phyloP scores from a whole-genome alignment of 2,329 filamentous ascomycete genomes.

The Herpotrichia juniperi region DNA sequence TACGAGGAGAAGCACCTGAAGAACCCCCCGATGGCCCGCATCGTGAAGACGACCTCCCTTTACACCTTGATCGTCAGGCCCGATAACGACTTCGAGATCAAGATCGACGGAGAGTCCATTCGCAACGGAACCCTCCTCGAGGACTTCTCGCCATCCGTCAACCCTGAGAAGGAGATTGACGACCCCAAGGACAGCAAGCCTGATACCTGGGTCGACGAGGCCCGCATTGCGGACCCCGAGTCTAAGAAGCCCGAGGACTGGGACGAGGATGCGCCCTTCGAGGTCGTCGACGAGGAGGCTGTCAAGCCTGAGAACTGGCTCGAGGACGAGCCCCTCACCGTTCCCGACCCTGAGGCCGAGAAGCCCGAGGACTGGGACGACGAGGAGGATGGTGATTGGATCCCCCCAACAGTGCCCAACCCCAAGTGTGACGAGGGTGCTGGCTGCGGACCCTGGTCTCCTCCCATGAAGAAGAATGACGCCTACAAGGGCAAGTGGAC shows the following conservation, averaged over 20 bases:
- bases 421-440: slow-evolving; percentile 93
- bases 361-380: slow-evolving; percentile 99
- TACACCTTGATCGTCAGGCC: slow-evolving; percentile 97
- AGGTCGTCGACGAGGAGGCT: slow-evolving; percentile 93
- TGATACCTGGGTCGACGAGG: slow-evolving; percentile 92
- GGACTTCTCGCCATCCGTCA: slow-evolving; percentile 92
- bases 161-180: slow-evolving; percentile 93
- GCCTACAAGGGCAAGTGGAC: slow-evolving; percentile 99
- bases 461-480: slow-evolving; percentile 92
- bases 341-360: slow-evolving; percentile 91
- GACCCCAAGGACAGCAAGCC: slow-evolving; percentile 94
- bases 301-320: slow-evolving; percentile 95
- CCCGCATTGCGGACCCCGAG: slow-evolving; percentile 88
- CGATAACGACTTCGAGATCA: slow-evolving; percentile 93
- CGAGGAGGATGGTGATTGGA: slow-evolving; percentile 98
- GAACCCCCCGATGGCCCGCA: slow-evolving; percentile 81
- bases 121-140: slow-evolving; percentile 92
- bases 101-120: slow-evolving; percentile 86
- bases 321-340: slow-evolving; percentile 79
- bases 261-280: slow-evolving; percentile 97
- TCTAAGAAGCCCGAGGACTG: slow-evolving; percentile 97
- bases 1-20: slow-evolving; percentile 99
- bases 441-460: slow-evolving; percentile 91
- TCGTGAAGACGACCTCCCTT: slow-evolving; percentile 89
- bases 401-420: slow-evolving; percentile 88